Base-by-base conservation (phyloP, 1,284 basidiomycete genomes). In the Agaricales sp. region DNA sequence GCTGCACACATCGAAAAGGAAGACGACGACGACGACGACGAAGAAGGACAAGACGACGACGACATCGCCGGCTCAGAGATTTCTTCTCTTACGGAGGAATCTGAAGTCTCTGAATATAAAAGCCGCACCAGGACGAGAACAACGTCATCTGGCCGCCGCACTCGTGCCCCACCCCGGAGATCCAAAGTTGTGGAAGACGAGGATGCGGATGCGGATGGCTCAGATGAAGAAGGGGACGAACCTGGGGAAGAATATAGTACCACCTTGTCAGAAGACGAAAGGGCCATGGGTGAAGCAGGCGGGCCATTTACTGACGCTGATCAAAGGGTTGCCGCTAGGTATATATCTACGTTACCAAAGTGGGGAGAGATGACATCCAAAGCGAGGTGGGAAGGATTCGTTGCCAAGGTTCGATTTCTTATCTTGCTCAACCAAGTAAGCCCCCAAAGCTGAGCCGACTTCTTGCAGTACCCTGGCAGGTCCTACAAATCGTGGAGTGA, bases 401-500 rank as follows among this genome's bases (percentile, higher is more conserved):
- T 65, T 50, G 64, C 68, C 57, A 68, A 67, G 58, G 82, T 81
- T 53, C 46, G 61, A 54, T 51, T n/a, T n/a, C n/a, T n/a, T n/a
- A n/a, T n/a, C n/a, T n/a, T n/a, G n/a, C n/a, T n/a, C n/a, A n/a
- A n/a, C n/a, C n/a, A n/a, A n/a, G n/a, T n/a, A n/a, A n/a, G n/a
- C n/a, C n/a, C n/a, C n/a, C n/a, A n/a, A n/a, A n/a, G n/a, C n/a
- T n/a, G n/a, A n/a, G n/a, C n/a, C n/a, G n/a, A 39, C 11, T 25
- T 23, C 11, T 16, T 39, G 11, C 38, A 75, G 74, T 67, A 76
- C 57, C 66, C 74, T 30, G 73, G 74, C 58, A 68, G 82, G 52
- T 69, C 75, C 21, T 58, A 61, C 3, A 78, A 75, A 55, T 69
- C 80, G 3, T 85, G 81, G 78, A 67, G 62, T 14, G 77, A 82